Evolutionary conservation across 768 basidiomycete genomes (phyloP).

Genomic region (Amanita thiersii): DNA sequence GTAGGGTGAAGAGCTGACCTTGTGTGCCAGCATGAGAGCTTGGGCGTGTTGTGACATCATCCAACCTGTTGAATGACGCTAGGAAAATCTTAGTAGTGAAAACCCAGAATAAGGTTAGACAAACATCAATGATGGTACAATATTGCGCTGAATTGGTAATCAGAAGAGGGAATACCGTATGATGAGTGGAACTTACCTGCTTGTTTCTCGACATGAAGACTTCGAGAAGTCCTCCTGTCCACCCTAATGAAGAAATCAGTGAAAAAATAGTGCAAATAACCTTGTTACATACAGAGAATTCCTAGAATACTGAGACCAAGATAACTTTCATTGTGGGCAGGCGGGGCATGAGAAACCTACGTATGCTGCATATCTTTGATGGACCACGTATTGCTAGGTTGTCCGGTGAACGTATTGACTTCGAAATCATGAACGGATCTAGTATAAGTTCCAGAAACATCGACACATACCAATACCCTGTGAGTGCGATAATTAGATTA

Average conservation of each 20-base stretch:
- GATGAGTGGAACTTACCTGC: conserved; percentile 38
- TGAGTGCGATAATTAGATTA: not conserved
- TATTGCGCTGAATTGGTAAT: conserved; percentile 42
- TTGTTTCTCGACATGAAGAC: conserved; percentile 76
- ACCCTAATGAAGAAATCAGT: conserved; percentile 41
- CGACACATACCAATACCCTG: conserved; percentile 58
- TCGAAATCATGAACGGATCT: conserved; percentile 1
- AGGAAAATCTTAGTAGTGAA: not conserved
- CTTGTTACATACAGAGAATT: conserved; percentile 47
- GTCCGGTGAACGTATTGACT: conserved; percentile 93
- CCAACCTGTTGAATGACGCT: conserved; percentile 87
- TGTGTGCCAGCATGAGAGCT: conserved; percentile 75
- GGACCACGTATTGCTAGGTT: conserved; percentile 74
- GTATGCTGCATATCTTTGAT: conserved; percentile 96
- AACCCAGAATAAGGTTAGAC: conserved; percentile 13
- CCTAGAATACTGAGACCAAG: conserved; percentile 61
- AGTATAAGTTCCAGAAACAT: no score
- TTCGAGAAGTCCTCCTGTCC: conserved; percentile 87
- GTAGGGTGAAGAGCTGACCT: conserved; percentile 31
- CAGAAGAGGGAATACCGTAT: not conserved
- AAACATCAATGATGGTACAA: conserved; percentile 79
- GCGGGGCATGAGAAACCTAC: conserved; percentile 40
- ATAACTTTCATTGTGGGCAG: no score
- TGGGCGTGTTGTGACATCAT: conserved; percentile 90
- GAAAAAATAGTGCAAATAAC: not conserved